phyloP scores from a whole-genome alignment of 257 asterid species.

The Nicotiana noctiflora region DNA sequence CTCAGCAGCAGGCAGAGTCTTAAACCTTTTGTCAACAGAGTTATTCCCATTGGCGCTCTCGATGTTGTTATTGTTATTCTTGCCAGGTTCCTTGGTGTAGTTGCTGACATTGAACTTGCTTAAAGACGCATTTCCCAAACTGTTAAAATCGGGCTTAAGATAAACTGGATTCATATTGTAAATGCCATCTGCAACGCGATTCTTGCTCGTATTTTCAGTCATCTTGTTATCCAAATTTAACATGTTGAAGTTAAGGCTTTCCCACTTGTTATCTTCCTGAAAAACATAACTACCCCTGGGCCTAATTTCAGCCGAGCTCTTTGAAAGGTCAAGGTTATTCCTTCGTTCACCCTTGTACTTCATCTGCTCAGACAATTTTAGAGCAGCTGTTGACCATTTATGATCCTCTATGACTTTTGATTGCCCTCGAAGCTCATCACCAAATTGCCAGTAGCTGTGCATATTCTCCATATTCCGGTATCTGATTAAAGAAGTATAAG shows the following conservation, averaged over 20 bases:
- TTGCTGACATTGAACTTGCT: constrained; percentile 42
- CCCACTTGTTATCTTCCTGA: constrained; percentile 78
- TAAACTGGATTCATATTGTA: constrained; percentile 47
- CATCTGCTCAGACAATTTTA: constrained; percentile 80
- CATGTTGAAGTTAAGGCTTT: constrained; percentile 58
- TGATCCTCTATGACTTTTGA: constrained; percentile 76
- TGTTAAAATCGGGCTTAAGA: constrained; percentile 43
- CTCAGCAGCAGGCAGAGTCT: constrained; percentile 93
- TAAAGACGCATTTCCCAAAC: constrained; percentile 41
- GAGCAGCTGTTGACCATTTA: constrained; percentile 70
- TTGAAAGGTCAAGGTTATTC: constrained; percentile 73
- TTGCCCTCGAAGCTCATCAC: constrained; percentile 92
- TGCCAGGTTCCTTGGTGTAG: constrained; percentile 39
- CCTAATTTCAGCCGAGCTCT: constrained; percentile 51
- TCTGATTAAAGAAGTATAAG: constrained; percentile 14
- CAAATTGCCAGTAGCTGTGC: constrained; percentile 81
- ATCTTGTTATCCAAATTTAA: constrained; percentile 53
- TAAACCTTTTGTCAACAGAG: constrained; percentile 76
- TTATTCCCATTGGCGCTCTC: constrained; percentile 37
- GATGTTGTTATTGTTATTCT: constrained; percentile 32
- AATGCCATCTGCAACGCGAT: constrained; percentile 38
- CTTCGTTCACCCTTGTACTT: constrained; percentile 65
- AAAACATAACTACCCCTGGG: constrained; percentile 49
- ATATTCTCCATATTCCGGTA: constrained; percentile 51
- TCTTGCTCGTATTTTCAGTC: constrained; percentile 42